A percentile compares a stretch with the other conserved stretches of the same genome.
Evolutionary conservation across 352 stramenopile genomes (phyloP).

Genomic region (Globisporangium parvum): DNA sequence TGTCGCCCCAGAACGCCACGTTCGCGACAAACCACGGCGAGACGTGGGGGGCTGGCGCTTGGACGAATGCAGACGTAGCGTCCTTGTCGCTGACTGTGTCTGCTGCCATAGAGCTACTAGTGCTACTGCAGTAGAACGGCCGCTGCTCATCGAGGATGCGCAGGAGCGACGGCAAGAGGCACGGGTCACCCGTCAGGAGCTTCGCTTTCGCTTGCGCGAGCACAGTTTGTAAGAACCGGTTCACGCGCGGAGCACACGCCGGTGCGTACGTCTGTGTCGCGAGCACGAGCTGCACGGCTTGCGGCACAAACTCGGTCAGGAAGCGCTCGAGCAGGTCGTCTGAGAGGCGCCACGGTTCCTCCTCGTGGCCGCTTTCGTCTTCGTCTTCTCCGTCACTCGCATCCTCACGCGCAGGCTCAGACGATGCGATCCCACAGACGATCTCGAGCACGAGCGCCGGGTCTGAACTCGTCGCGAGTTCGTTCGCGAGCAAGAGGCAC

Average conservation of each 20-base stretch:
- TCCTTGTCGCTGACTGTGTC: background rate
- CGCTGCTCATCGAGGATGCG: slow-evolving; percentile 54
- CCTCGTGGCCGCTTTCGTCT: background rate
- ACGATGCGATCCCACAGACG: slow-evolving; percentile 7
- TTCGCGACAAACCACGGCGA: slow-evolving; percentile 41
- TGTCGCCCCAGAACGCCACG: slow-evolving; percentile 43
- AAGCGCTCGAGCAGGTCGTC: slow-evolving; percentile 29
- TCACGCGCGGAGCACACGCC: slow-evolving; percentile 23
- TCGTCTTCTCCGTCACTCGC: background rate
- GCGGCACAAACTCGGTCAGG: slow-evolving; percentile 46
- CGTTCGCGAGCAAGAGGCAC: slow-evolving; percentile 30
- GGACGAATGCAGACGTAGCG: background rate
- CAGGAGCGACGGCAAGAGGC: slow-evolving; percentile 35
- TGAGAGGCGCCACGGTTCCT: slow-evolving; percentile 16
- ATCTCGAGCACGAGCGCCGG: slow-evolving; percentile 25
- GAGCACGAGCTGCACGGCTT: slow-evolving; percentile 52
- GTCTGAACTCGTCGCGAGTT: slow-evolving; percentile 29
- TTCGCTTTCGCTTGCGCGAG: slow-evolving; percentile 23
- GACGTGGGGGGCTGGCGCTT: slow-evolving; percentile 16
- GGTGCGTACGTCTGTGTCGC: slow-evolving; percentile 20
- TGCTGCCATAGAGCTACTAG: slow-evolving; percentile 17
- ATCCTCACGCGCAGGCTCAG: background rate
- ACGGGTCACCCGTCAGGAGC: slow-evolving; percentile 31
- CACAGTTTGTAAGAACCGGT: slow-evolving; percentile 46
- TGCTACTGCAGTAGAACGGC: slow-evolving; percentile 42